Base-by-base conservation (phyloP, 2,329 filamentous ascomycete species). In the Arthroderma uncinatum region DNA sequence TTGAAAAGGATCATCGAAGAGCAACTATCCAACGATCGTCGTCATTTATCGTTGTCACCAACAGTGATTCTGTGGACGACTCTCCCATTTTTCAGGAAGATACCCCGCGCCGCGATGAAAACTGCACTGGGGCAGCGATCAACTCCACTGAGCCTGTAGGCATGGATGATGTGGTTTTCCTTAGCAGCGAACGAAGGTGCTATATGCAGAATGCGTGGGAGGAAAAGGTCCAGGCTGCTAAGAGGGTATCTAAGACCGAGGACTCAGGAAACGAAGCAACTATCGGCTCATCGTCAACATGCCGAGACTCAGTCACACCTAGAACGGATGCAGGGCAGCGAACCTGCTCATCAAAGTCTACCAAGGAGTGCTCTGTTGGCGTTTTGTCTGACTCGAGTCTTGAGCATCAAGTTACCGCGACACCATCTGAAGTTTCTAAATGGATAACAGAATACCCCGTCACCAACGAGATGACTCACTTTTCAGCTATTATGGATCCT, bases 401-500 rank as follows among this genome's bases (percentile, higher is more conserved):
- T 39, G 55, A 57, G 23, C 52, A 36, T 34, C 61, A 63, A 36
- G 55, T 66, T 9, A 65, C 63, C 9, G 61, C 67, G 30, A 67
- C 63, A 59, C 65, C 68, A 8, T 53, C 59, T 12, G 69, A 74
- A 30, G 63, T 82, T 2, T 67, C 73, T 1, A 62, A 67, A 9
- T 81, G 80, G 80, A 68, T 82, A 7, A 69, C 70, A 21, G 69
- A 68, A 12, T 79, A 76, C 59, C 81, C 81, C 0, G 78, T 79
- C 2, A 75, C 75, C 14, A 84, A 83, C 62, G 77, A 81, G 57
- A 72, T 71, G 36, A 83, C 80, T 1, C 81, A 85, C 67, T 84
- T 79, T 66, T 75, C 76, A 2, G 74, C 75, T 19, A 68, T 84
- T 28, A 76, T 85, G 76, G 81, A 84, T 67, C 77, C 81, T 2